Evolutionary conservation across 768 basidiomycete genomes (phyloP).

Genomic region (Gelatoporia subvermispora): DNA sequence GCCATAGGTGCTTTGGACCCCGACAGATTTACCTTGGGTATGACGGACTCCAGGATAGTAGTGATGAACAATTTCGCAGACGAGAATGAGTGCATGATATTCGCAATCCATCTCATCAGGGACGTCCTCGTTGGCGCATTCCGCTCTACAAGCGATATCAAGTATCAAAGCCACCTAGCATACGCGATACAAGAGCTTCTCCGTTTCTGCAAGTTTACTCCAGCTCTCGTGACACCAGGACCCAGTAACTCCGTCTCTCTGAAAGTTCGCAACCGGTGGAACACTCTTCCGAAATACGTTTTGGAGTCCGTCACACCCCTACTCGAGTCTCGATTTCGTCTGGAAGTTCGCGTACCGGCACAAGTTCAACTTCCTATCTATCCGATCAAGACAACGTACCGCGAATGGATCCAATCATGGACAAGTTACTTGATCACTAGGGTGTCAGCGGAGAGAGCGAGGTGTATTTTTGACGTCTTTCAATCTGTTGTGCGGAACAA

Average conservation of each 20-base stretch:
- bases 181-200: conserved; percentile 91
- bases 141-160: conserved; percentile 90
- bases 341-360: conserved; percentile 23
- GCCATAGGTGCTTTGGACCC: conserved; percentile 92
- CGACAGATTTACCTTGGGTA: conserved; percentile 74
- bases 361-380: conserved; percentile 72
- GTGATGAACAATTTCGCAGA: conserved; percentile 79
- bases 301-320: conserved; percentile 84
- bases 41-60: conserved; percentile 58
- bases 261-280: conserved; percentile 76
- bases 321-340: conserved; percentile 60
- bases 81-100: conserved; percentile 66
- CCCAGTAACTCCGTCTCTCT: conserved; percentile 46
- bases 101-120: conserved; percentile 81
- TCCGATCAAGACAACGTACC: conserved; percentile 68
- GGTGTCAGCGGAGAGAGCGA: conserved; percentile 53
- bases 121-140: conserved; percentile 87
- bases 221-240: conserved; percentile 59
- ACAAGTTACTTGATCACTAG: conserved; percentile 72
- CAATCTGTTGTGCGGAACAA: conserved; percentile 74
- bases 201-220: conserved; percentile 80
- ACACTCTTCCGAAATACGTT: conserved; percentile 71
- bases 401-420: conserved; percentile 96
- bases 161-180: conserved; percentile 84
- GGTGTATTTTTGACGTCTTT: conserved; percentile 73